A percentile compares a stretch with the other conserved stretches of the same genome.
Conservation (phyloP, 129 eudicot species). For the Mikania micrantha region DNA sequence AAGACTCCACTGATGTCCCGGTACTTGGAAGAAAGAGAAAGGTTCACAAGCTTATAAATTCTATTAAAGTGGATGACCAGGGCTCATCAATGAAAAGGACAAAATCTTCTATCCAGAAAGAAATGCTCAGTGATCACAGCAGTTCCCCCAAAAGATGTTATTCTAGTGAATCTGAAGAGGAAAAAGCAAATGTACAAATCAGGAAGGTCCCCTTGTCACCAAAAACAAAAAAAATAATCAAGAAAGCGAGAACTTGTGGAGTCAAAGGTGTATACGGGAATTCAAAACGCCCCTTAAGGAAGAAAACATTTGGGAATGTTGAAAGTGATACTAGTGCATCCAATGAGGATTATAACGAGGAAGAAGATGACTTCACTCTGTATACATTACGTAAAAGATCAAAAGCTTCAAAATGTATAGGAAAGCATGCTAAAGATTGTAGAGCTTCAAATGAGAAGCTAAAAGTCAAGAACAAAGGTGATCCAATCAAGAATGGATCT, state of each 20-base stretch:
- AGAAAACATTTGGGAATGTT: too few species aligned
- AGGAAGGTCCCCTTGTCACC: conserved; percentile 1
- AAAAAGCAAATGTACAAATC: conserved; percentile 1
- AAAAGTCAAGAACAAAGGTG: conserved; percentile 1
- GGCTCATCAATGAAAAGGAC: conserved; percentile 14
- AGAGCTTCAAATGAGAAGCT: conserved; percentile 10
- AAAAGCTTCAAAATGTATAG: conserved; percentile 13
- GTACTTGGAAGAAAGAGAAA: conserved; percentile 31
- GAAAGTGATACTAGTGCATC: conserved; percentile 13
- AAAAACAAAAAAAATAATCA: background rate
- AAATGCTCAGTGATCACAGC: background rate
- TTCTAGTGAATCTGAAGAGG: conserved; percentile 16
- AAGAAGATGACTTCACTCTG: conserved; percentile 21
- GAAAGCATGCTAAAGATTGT: conserved; percentile 6
- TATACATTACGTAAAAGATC: conserved; percentile 8
- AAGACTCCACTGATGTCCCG: conserved; percentile 12
- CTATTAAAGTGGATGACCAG: too few species aligned
- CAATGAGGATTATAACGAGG: conserved; percentile 24
- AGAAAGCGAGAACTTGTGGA: conserved; percentile 9
- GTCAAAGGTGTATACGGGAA: conserved; percentile 12
- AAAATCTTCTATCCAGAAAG: conserved; percentile 16
- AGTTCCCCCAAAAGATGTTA: background rate
- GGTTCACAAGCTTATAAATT: conserved; percentile 15
- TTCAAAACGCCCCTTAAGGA: background rate
- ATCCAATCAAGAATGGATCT: conserved; percentile 12